A percentile compares a stretch with the other conserved stretches of the same genome.
Evolutionary conservation across 1,139 yeast species (phyloP).

Genomic region (Candida anutae): DNA sequence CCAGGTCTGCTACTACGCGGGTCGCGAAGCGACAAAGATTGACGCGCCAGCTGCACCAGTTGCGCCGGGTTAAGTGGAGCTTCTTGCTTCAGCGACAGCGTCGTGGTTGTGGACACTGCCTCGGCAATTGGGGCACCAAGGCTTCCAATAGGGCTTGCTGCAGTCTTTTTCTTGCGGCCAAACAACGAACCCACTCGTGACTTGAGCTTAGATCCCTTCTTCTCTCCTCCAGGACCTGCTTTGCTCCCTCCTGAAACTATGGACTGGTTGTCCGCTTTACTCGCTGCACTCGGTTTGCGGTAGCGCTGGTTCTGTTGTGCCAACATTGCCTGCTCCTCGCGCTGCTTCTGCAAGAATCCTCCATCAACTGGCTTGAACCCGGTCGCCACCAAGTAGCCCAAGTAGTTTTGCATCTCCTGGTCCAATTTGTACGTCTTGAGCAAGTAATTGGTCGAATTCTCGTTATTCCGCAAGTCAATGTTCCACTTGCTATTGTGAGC

Average conservation of each 20-base stretch:
- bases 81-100: too few relatives aligned
- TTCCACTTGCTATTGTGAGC: slow-evolving; percentile 42
- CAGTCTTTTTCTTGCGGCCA: slow-evolving; percentile 46
- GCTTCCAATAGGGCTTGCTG: slow-evolving; percentile 13
- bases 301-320: slow-evolving; percentile 1
- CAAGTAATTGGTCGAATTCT: slow-evolving; percentile 57
- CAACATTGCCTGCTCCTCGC: slow-evolving; percentile 6
- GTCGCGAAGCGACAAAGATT: too few relatives aligned
- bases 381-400: slow-evolving; percentile 23
- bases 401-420: slow-evolving; percentile 32
- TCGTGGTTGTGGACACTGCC: too few relatives aligned
- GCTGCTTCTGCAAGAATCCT: slow-evolving; percentile 10
- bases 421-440: slow-evolving; percentile 38
- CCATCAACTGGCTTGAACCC: slow-evolving; percentile 15
- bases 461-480: slow-evolving; percentile 46
- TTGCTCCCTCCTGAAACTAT: slow-evolving; percentile 6
- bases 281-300: neutral
- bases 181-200: slow-evolving; percentile 84
- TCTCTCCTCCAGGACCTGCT: slow-evolving; percentile 2
- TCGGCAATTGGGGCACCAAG: slow-evolving; percentile 5
- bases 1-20: too few relatives aligned
- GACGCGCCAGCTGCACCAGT: too few relatives aligned
- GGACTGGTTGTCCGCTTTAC: slow-evolving; percentile 7
- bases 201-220: slow-evolving; percentile 41
- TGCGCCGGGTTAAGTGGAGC: too few relatives aligned